phyloP scores from a whole-genome alignment of 1,139 yeast genomes.

The Yamadazyma trypodendri region DNA sequence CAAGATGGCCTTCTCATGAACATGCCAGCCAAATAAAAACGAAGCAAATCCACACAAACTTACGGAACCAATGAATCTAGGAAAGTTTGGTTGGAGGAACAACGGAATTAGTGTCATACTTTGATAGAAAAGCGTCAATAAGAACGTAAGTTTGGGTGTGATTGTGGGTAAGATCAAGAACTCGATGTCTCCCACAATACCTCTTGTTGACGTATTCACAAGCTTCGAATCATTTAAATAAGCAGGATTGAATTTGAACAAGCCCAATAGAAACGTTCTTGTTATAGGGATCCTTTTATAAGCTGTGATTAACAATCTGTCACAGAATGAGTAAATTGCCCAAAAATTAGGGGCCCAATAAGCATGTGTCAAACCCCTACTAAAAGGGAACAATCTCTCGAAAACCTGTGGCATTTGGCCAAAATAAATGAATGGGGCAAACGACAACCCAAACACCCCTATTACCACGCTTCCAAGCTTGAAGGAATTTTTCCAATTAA shows the following conservation, averaged over 20 bases:
- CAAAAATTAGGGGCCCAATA: constrained; percentile 99
- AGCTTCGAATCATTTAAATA: constrained; percentile 24
- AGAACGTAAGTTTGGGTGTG: constrained; percentile 73
- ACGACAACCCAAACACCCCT: constrained; percentile 62
- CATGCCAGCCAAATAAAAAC: constrained; percentile 97
- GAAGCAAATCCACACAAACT: constrained; percentile 91
- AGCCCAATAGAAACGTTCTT: constrained; percentile 31
- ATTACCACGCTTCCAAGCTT: constrained; percentile 69
- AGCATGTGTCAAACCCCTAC: constrained; percentile 94
- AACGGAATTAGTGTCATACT: constrained; percentile 74
- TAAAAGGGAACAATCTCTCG: constrained; percentile 81
- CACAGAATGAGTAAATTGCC: constrained; percentile 91
- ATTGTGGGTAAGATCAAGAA: constrained; percentile 80
- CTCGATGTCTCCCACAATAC: constrained; percentile 86
- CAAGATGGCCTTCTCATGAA: constrained; percentile 94
- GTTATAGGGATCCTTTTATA: constrained; percentile 47
- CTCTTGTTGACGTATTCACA: constrained; percentile 63
- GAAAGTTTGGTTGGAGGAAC: constrained; percentile 69
- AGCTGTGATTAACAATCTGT: constrained; percentile 62
- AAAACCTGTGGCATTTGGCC: constrained; percentile 65
- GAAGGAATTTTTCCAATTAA: constrained; percentile 58
- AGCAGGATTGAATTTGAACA: constrained; percentile 34
- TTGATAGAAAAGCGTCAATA: constrained; percentile 80
- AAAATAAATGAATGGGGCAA: constrained; percentile 74
- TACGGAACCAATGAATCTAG: constrained; percentile 77